Percentiles rank a stretch among this genome's conserved stretches.
These are phyloP conservation scores for Aspergillus diversus DNA, from an alignment of 495 filamentous ascomycete genomes.

Conservation along the genomic window DNA sequence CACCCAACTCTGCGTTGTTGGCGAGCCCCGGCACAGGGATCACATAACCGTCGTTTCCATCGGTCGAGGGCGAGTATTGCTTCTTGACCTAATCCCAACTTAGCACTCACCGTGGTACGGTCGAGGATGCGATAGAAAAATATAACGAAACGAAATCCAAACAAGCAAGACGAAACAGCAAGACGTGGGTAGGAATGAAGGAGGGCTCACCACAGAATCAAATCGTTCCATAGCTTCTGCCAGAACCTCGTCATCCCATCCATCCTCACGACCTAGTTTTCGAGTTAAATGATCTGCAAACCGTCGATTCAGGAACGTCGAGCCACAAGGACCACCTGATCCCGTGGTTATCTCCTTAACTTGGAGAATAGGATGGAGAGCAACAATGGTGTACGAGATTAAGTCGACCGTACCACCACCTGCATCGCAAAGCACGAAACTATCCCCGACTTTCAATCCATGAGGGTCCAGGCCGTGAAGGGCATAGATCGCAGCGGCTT, in stretches of 20 bases:
- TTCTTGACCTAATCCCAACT: slow-evolving; percentile 16
- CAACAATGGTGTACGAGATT: slow-evolving; percentile 53
- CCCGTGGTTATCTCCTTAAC: slow-evolving; percentile 70
- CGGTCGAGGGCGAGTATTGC: slow-evolving; percentile 22
- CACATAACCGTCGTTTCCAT: slow-evolving; percentile 19
- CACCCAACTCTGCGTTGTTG: slow-evolving; percentile 18
- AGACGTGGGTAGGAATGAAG: neutral
- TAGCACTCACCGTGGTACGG: neutral
- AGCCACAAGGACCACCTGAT: slow-evolving; percentile 65
- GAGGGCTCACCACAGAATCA: slow-evolving; percentile 18
- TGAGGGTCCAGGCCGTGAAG: slow-evolving; percentile 68
- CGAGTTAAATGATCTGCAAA: slow-evolving; percentile 70
- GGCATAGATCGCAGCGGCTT: slow-evolving; percentile 76
- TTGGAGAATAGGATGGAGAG: slow-evolving; percentile 41
- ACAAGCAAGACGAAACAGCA: no score
- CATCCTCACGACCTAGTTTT: slow-evolving; percentile 40
- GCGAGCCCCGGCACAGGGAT: slow-evolving; percentile 31
- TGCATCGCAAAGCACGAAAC: slow-evolving; percentile 75
- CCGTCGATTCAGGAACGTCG: slow-evolving; percentile 69
- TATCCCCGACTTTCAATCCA: slow-evolving; percentile 63
- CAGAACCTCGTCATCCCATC: slow-evolving; percentile 29
- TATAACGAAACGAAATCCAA: neutral
- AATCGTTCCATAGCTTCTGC: slow-evolving; percentile 27
- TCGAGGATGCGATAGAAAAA: neutral
- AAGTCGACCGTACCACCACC: slow-evolving; percentile 79